These are phyloP conservation scores for Claviceps citrina DNA, from an alignment of 2,329 filamentous ascomycete species.

Conservation along the genomic window DNA sequence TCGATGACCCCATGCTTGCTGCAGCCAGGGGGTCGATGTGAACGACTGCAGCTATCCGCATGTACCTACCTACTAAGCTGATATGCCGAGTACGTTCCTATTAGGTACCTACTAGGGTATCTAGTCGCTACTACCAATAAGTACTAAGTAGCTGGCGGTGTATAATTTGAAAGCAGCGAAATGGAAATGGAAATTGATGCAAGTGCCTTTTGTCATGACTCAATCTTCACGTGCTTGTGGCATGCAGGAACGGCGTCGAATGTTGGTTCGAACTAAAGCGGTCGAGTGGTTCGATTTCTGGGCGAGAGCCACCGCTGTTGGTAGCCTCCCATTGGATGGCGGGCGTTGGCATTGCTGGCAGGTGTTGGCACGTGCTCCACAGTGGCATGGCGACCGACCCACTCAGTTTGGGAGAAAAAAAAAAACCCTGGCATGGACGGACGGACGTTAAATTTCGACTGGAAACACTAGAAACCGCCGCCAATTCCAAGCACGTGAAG, in stretches of 20 bases:
- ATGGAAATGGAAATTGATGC: too few relatives aligned
- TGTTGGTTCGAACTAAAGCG: neutral
- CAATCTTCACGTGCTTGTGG: neutral
- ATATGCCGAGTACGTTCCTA: too few relatives aligned
- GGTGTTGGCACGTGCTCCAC: neutral
- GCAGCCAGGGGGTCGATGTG: constrained; percentile 1
- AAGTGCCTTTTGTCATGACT: neutral
- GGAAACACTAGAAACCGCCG: neutral
- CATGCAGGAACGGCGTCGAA: neutral
- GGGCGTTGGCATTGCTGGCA: too few relatives aligned
- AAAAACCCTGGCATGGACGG: too few relatives aligned
- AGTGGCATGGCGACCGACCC: neutral
- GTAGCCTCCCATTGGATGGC: neutral
- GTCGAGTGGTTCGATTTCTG: constrained; percentile 1
- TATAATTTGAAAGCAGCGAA: neutral
- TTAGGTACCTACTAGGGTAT: too few relatives aligned
- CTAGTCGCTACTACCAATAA: neutral
- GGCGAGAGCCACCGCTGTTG: neutral
- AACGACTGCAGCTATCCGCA: too few relatives aligned
- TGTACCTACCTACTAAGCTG: too few relatives aligned
- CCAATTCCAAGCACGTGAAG: neutral
- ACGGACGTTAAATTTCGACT: constrained; percentile 2
- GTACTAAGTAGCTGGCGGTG: neutral
- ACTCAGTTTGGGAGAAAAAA: too few relatives aligned
- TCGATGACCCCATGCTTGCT: neutral